phyloP scores from a whole-genome alignment of 1,284 basidiomycete species.

The Ceratobasidium sp. region DNA sequence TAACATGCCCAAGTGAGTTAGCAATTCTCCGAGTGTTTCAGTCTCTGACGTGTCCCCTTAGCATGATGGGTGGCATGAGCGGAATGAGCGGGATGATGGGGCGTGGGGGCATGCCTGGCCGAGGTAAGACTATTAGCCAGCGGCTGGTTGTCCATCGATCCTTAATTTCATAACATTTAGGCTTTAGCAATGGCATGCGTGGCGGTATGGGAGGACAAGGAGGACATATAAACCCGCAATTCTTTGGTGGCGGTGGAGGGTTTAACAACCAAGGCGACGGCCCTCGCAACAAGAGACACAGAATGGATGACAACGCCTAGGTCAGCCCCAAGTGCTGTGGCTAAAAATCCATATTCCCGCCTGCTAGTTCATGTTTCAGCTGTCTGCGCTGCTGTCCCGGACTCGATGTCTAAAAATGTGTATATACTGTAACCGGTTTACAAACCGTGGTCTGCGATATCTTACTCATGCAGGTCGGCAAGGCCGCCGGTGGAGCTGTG shows the following conservation, averaged over 20 bases:
- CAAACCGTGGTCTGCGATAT: background rate
- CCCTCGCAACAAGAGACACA: constrained; percentile 35
- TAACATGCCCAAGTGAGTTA: constrained; percentile 19
- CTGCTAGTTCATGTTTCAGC: constrained; percentile 11
- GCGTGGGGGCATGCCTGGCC: constrained; percentile 36
- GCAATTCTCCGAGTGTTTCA: background rate
- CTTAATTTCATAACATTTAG: background rate
- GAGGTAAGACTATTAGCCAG: constrained; percentile 4
- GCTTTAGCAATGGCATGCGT: constrained; percentile 40
- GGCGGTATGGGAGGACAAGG: constrained; percentile 44
- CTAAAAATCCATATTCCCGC: background rate
- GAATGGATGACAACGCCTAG: constrained; percentile 39
- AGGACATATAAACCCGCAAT: constrained; percentile 45
- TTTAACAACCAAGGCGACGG: constrained; percentile 34
- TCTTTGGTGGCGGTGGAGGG: constrained; percentile 42
- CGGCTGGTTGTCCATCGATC: background rate
- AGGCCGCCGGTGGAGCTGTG: no score
- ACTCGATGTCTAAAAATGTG: constrained; percentile 11
- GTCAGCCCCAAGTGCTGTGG: background rate
- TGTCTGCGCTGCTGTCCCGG: background rate
- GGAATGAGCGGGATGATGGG: constrained; percentile 35
- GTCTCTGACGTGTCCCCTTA: constrained; percentile 5
- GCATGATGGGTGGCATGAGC: constrained; percentile 43
- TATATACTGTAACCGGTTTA: background rate
- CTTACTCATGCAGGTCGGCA: constrained; percentile 3